Conservation (phyloP, 345 rosid species). For the Gossypioides kirkii region DNA sequence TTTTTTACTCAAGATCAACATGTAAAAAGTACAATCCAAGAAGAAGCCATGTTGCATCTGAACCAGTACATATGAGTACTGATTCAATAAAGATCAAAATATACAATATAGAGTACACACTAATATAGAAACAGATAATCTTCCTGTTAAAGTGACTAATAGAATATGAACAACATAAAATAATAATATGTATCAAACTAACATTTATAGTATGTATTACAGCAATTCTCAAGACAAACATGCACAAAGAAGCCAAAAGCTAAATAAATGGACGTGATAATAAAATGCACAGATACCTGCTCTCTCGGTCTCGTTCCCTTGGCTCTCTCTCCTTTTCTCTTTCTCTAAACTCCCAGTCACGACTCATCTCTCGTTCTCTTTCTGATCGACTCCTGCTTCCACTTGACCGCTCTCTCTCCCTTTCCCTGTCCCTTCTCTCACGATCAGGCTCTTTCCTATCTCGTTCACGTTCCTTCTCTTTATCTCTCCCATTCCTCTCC, state of each 20-base stretch:
- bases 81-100: not conserved
- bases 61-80: not conserved
- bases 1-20: not conserved
- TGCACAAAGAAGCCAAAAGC: not conserved
- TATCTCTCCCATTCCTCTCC: conserved; percentile 34
- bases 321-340: conserved; percentile 53
- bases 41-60: not conserved
- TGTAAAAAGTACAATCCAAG: not conserved
- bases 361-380: conserved; percentile 50
- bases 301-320: conserved; percentile 64
- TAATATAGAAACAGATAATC: not conserved
- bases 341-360: conserved; percentile 53
- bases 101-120: not conserved
- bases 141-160: not conserved
- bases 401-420: conserved; percentile 40
- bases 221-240: not conserved
- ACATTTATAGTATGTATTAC: not conserved
- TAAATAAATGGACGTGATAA: not conserved
- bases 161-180: not conserved
- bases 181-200: not conserved
- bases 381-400: conserved; percentile 61
- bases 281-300: conserved; percentile 45
- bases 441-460: conserved; percentile 29
- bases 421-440: conserved; percentile 30
- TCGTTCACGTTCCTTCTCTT: conserved; percentile 33